A percentile compares a stretch with the other conserved stretches of the same genome.
These are phyloP conservation scores for Fagopyrum tataricum DNA, from an alignment of 148 eudicot species.

Conservation along the genomic window DNA sequence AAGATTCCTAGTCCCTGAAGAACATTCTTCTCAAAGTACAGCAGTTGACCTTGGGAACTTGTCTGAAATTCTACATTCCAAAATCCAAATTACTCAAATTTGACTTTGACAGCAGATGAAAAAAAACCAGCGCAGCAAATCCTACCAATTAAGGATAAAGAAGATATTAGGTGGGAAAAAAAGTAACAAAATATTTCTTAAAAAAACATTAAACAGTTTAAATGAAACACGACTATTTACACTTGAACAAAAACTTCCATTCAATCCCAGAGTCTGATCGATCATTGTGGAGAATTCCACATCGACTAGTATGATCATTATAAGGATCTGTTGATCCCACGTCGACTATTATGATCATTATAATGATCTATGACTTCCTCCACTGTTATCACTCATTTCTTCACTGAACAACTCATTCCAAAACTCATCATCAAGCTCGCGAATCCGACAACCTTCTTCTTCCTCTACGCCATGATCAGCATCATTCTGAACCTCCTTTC, in stretches of 20 bases:
- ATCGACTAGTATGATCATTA: neutral
- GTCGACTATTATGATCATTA: neutral
- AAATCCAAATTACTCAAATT: neutral
- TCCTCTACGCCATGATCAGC: constrained; percentile 25
- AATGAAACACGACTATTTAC: too few species aligned
- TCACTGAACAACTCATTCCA: constrained; percentile 83
- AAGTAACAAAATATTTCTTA: too few species aligned
- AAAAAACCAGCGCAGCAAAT: too few species aligned
- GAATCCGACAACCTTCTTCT: constrained; percentile 23
- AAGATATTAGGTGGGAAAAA: too few species aligned
- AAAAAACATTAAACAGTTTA: too few species aligned
- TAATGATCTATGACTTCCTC: constrained; percentile 16
- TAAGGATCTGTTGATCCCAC: neutral
- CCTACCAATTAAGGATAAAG: too few species aligned
- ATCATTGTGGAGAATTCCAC: too few species aligned
- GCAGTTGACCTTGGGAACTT: neutral
- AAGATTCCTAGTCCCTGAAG: neutral
- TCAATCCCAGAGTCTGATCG: too few species aligned
- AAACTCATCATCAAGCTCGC: constrained; percentile 72
- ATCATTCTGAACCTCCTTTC: constrained; percentile 19
- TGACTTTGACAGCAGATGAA: too few species aligned
- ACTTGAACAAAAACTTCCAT: too few species aligned
- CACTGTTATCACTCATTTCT: constrained; percentile 27
- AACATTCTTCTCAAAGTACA: neutral
- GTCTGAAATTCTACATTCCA: neutral